These are phyloP conservation scores for Mimosa bimucronata DNA, from an alignment of 306 rosid genomes.

Conservation along the genomic window DNA sequence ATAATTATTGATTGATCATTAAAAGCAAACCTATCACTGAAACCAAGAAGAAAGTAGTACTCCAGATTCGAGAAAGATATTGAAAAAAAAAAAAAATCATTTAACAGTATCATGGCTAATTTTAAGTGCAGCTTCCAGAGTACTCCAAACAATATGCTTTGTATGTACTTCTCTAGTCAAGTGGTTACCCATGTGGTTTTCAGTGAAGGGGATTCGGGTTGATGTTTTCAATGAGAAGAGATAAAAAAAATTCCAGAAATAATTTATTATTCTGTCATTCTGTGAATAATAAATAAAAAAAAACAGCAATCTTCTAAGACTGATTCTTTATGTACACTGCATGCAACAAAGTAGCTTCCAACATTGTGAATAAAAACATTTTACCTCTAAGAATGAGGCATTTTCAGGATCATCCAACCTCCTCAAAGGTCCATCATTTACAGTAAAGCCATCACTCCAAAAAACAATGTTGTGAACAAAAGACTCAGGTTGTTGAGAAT, in stretches of 20 bases:
- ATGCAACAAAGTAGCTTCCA: constrained; percentile 11
- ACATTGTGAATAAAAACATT: constrained; percentile 11
- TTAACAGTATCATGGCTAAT: constrained; percentile 10
- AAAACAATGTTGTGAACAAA: constrained; percentile 88
- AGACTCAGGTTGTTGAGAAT: constrained; percentile 82
- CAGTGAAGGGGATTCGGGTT: not conserved
- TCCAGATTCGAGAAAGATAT: constrained; percentile 29
- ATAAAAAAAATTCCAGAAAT: constrained; percentile 7
- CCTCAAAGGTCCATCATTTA: constrained; percentile 94
- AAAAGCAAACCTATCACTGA: not conserved
- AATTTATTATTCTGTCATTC: constrained; percentile 30
- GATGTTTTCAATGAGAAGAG: constrained; percentile 15
- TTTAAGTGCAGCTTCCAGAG: not conserved
- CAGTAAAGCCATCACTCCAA: constrained; percentile 90
- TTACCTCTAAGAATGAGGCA: constrained; percentile 89
- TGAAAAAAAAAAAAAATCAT: constrained; percentile 19
- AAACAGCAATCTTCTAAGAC: constrained; percentile 27
- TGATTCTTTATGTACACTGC: not conserved
- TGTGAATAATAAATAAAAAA: constrained; percentile 3
- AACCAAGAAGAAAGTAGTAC: constrained; percentile 23
- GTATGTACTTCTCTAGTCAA: not conserved
- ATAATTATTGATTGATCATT: constrained; percentile 2
- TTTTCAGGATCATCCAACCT: constrained; percentile 96
- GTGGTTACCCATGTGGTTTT: not conserved
- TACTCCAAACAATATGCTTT: constrained; percentile 25